These are phyloP conservation scores for Lasiosphaeria hispida DNA, from an alignment of 495 filamentous ascomycete species.

Conservation along the genomic window DNA sequence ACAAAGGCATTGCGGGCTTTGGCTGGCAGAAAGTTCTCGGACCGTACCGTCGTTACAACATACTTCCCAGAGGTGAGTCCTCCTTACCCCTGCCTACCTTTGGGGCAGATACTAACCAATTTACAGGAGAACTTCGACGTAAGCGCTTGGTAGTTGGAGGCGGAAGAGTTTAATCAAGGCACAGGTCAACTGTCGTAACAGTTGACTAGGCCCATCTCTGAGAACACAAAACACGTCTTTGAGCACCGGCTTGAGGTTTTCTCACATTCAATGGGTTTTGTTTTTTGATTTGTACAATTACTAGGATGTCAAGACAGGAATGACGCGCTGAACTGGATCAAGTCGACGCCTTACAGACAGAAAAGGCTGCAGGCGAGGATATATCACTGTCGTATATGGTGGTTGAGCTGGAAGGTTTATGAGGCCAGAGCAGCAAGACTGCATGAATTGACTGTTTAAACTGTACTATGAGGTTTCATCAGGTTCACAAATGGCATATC, in stretches of 20 bases:
- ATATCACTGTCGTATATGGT: no score
- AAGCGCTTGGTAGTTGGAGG: constrained; percentile 66
- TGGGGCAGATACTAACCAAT: constrained; percentile 23
- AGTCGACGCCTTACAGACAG: no score
- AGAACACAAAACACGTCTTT: no score
- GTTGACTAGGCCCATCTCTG: no score
- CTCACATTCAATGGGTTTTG: no score
- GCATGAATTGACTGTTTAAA: no score
- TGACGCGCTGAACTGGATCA: background rate
- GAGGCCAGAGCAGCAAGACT: no score
- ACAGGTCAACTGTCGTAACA: background rate
- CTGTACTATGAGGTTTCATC: no score
- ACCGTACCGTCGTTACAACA: constrained; percentile 92
- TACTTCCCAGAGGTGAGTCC: constrained; percentile 82
- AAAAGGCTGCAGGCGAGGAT: no score
- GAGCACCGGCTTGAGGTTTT: no score
- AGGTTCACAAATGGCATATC: no score
- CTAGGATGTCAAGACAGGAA: background rate
- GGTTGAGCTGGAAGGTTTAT: no score
- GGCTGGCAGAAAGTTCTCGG: constrained; percentile 90
- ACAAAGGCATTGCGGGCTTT: constrained; percentile 79
- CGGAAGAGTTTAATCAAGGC: background rate
- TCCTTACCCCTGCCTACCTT: background rate
- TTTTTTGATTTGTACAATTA: background rate
- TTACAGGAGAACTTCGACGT: constrained; percentile 76